Evolutionary conservation across 179 eudicot species (phyloP).

Genomic region (Vitellaria paradoxa): DNA sequence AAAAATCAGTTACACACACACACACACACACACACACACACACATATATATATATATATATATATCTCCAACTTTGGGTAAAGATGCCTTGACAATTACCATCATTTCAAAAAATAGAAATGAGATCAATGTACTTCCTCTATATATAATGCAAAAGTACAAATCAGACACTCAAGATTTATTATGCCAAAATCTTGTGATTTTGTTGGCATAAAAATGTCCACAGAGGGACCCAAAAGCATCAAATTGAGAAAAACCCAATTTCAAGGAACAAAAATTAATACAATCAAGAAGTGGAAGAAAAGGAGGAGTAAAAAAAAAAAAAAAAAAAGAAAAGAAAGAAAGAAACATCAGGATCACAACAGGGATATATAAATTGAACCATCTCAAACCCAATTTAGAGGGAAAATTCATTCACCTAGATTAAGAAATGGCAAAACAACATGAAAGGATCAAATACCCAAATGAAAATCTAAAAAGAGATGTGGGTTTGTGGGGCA

Average conservation of each 20-base stretch:
- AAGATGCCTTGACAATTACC: background rate
- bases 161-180: too few relatives aligned
- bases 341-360: background rate
- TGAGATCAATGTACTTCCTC: too few relatives aligned
- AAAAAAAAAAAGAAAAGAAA: too few relatives aligned
- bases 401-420: background rate
- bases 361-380: background rate
- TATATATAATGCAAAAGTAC: too few relatives aligned
- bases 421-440: background rate
- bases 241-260: too few relatives aligned
- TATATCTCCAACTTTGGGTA: background rate
- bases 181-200: too few relatives aligned
- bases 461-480: background rate
- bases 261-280: background rate
- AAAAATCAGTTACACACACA: background rate
- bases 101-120: background rate
- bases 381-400: constrained; percentile 1
- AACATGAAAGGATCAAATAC: background rate
- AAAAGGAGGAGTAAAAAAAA: background rate
- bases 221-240: too few relatives aligned
- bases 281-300: background rate
- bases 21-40: background rate
- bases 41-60: background rate
- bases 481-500: background rate
- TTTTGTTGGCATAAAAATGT: too few relatives aligned